These are phyloP conservation scores for Aspergillus tamarii DNA, from an alignment of 2,329 filamentous ascomycete genomes.

Conservation along the genomic window DNA sequence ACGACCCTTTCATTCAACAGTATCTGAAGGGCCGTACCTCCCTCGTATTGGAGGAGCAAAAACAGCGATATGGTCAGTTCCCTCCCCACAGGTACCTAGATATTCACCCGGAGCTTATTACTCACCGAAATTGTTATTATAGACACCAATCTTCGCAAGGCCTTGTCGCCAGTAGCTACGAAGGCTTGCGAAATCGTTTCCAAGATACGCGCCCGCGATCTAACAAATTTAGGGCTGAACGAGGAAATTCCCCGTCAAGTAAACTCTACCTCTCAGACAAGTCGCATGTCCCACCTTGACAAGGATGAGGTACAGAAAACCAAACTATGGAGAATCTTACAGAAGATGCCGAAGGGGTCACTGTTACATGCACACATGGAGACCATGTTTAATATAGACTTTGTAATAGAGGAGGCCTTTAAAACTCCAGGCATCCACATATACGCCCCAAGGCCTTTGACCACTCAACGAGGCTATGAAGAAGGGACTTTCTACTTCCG, in stretches of 20 bases:
- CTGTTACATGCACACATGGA: slow-evolving; percentile 78
- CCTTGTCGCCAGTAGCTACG: slow-evolving; percentile 76
- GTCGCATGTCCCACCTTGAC: slow-evolving; percentile 90
- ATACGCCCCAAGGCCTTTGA: slow-evolving; percentile 60
- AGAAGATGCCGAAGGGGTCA: slow-evolving; percentile 82
- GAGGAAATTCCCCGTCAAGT: slow-evolving; percentile 66
- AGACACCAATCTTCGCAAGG: slow-evolving; percentile 38
- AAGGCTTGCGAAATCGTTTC: slow-evolving; percentile 80
- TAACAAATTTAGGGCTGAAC: slow-evolving; percentile 77
- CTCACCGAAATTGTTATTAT: slow-evolving; percentile 9
- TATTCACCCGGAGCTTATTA: slow-evolving; percentile 14
- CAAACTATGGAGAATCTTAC: slow-evolving; percentile 81
- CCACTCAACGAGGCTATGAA: slow-evolving; percentile 56
- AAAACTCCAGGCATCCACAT: slow-evolving; percentile 74
- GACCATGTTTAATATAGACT: slow-evolving; percentile 88
- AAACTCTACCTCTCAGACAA: slow-evolving; percentile 72
- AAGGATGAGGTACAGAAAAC: slow-evolving; percentile 85
- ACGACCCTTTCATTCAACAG: slow-evolving; percentile 79
- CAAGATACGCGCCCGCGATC: slow-evolving; percentile 77
- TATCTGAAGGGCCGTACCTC: slow-evolving; percentile 76
- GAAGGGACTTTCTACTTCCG: slow-evolving; percentile 64
- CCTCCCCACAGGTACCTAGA: not conserved
- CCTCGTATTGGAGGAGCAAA: slow-evolving; percentile 79
- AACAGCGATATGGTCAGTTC: slow-evolving; percentile 72
- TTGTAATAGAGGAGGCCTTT: slow-evolving; percentile 73